These are phyloP conservation scores for Cordyceps militaris DNA, from an alignment of 2,329 filamentous ascomycete genomes.

Conservation along the genomic window DNA sequence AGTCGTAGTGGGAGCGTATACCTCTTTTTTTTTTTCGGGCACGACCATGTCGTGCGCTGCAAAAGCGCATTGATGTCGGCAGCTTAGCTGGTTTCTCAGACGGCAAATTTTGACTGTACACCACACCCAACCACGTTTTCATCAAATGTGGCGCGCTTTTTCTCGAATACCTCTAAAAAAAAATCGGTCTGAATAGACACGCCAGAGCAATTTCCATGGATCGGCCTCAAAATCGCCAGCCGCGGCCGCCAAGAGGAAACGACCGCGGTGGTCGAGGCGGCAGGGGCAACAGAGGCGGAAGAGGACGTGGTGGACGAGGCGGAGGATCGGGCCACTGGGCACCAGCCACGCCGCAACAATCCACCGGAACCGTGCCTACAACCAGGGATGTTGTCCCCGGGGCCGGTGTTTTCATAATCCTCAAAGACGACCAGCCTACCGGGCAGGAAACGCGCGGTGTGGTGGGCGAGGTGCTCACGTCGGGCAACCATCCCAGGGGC, in stretches of 20 bases:
- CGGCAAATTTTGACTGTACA: not conserved
- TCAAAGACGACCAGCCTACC: conserved; percentile 70
- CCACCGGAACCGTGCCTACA: conserved; percentile 37
- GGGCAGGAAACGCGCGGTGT: conserved; percentile 62
- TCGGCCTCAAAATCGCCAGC: conserved; percentile 27
- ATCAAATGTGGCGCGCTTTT: not conserved
- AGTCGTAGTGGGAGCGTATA: not conserved
- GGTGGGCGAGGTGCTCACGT: conserved; percentile 62
- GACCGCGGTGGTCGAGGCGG: conserved; percentile 17
- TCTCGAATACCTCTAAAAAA: not conserved
- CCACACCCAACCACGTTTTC: not conserved
- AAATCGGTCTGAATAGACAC: not conserved
- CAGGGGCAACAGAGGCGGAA: conserved; percentile 14
- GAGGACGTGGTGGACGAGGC: conserved; percentile 7
- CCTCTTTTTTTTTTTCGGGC: not conserved
- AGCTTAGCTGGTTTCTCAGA: no score
- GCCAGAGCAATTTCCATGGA: conserved; percentile 21
- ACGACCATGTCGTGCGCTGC: not conserved
- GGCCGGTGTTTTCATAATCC: conserved; percentile 61
- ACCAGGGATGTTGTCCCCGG: conserved; percentile 51
- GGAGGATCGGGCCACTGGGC: conserved; percentile 14
- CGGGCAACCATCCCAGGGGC: conserved; percentile 67
- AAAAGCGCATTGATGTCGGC: not conserved
- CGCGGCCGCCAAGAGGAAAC: conserved; percentile 16
- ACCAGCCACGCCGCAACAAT: conserved; percentile 29